phyloP scores from a whole-genome alignment of 805 yeast species.

The Candida succiphila region DNA sequence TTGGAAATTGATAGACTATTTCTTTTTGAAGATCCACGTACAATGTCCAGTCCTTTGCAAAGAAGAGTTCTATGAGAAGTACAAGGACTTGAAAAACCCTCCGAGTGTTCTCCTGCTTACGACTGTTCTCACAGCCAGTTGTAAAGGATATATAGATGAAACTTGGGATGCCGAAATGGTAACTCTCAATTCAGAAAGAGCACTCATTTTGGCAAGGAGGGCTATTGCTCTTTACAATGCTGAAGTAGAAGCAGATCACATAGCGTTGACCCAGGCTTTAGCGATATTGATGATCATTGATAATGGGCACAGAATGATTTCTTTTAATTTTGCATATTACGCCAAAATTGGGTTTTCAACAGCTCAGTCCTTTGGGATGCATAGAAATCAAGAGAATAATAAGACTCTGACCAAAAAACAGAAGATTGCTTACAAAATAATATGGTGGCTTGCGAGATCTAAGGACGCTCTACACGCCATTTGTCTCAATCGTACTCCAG shows the following conservation, averaged over 20 bases:
- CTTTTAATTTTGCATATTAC: conserved; percentile 67
- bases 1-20: conserved; percentile 49
- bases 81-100: conserved; percentile 45
- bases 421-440: conserved; percentile 45
- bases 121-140: conserved; percentile 56
- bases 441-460: conserved; percentile 62
- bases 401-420: conserved; percentile 6
- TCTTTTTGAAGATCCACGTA: conserved; percentile 61
- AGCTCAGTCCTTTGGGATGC: conserved; percentile 72
- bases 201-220: conserved; percentile 24
- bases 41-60: conserved; percentile 60
- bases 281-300: conserved; percentile 32
- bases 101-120: conserved; percentile 56
- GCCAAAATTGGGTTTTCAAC: conserved; percentile 57
- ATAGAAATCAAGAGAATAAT: conserved; percentile 28
- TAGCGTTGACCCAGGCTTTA: conserved; percentile 51
- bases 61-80: conserved; percentile 43
- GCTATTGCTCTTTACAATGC: conserved; percentile 61
- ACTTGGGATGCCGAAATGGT: conserved; percentile 37
- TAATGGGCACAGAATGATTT: background rate
- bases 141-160: conserved; percentile 26
- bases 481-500: conserved; percentile 55
- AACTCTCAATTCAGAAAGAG: conserved; percentile 31
- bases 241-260: conserved; percentile 58
- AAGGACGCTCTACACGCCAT: conserved; percentile 62